Base-by-base conservation (phyloP, 768 basidiomycete species). In the Collybiopsis confluens region DNA sequence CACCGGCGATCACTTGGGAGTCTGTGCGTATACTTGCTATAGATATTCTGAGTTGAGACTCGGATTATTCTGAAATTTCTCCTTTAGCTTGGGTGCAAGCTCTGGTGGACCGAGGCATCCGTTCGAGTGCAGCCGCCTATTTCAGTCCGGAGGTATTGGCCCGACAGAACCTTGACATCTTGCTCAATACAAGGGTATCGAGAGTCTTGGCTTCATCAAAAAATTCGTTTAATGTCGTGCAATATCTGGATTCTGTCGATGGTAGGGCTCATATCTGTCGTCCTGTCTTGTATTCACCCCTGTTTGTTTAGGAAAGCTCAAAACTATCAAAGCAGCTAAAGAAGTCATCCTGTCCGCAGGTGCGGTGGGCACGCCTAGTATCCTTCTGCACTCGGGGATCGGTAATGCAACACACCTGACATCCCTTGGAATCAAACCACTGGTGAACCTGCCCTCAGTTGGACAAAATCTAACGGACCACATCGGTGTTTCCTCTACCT, bases 271-370 rank as follows among this genome's bases (percentile, higher is more conserved):
- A 21, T 16, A 11, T 15, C 16, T 9, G 15, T 13, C 4, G 23
- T 2, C 21, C 2, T 15, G 5, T 24, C n/a, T 11, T 2, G 7
- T 18, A 27, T 10, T 16, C 16, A 5, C 24, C 16, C n/a, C n/a
- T n/a, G n/a, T n/a, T 27, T 27, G 3, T 45, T 5, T 36, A 56
- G 56, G 40, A 33, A 35, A 16, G 16, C 20, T 46, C 16, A 35
- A 33, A 41, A 50, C 53, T 2, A 15, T 72, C 4, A 62, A 45
- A 3, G 71, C 70, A 3, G 49, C 23, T 10, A 66, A 67, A 21
- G 72, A 73, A 57, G 62, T 74, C 35, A 69, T 74, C 27, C 57
- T 73, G 11, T 68, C 72, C 2, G 69, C 71, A 10, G 73, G 74
- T 1, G 56, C 67, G 9, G 60, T 73, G 35, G 65, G 63, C 16